Evolutionary conservation across 148 eudicot species (phyloP), one percentile per base, ranked within the genome.

Genomic region (Simmondsia chinensis): DNA sequence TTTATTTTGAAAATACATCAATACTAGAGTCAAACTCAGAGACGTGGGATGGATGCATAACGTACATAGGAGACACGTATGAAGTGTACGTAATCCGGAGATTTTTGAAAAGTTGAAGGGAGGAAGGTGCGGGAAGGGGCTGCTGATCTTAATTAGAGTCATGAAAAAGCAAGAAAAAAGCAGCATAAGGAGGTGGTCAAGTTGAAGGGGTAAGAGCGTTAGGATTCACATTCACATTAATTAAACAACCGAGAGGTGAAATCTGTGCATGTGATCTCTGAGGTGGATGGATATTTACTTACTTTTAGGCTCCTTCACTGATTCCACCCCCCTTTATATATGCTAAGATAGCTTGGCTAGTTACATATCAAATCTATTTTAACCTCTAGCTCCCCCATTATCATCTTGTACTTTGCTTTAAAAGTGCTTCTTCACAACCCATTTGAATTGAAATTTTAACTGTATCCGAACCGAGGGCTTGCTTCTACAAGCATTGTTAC

Each of bases 221-320:
- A 33, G 49, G 53, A 81, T 54, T 79, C 82, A 75, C 82, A 79
- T 41, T 48, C 58, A 32, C 81, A 79, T 79, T 75, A 79, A 75
- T 72, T 29, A 25, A 59, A 57, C 51, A 29, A 58, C n/a, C n/a
- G n/a, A n/a, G 66, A 44, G 48, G 56, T 33, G 66, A 39, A 57
- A 48, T 37, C 12, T n/a, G 39, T 53, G 54, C 70, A 60, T 73
- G 70, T 70, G 76, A 73, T 67, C 62, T 71, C 57, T 28, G 31
- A 28, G 50, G 38, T 38, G 20, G 31, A 28, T 43, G 18, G 4
- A 12, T 39, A n/a, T 2, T 52, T 52, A 53, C 39, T 52, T 28
- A 5, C 29, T 20, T 14, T 30, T 19, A 40, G 31, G 31, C 6
- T 9, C n/a, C 47, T 46, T 48, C 41, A 46, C 57, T 21, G 20